Conservation (phyloP, 2,329 filamentous ascomycete genomes). For the Phoma herbarum region DNA sequence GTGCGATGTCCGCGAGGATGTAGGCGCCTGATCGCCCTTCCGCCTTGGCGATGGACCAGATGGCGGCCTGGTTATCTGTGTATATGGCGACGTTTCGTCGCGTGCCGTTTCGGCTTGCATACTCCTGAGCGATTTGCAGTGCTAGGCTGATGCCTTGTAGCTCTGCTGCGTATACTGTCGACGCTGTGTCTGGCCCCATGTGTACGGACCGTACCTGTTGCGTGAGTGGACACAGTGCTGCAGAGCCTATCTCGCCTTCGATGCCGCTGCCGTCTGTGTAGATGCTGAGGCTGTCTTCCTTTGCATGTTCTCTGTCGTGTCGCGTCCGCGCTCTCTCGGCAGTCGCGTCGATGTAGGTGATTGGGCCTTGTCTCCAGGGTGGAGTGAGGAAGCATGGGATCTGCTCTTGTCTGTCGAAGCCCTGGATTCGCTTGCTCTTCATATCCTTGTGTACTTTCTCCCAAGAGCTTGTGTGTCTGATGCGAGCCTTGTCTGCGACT, state of each 20-base stretch:
- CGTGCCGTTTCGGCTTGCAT: no score
- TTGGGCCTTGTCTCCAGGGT: slow-evolving; percentile 21
- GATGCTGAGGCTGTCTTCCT: slow-evolving; percentile 28
- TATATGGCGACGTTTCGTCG: no score
- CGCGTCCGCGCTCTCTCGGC: no score
- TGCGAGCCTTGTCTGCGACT: not conserved
- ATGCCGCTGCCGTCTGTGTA: slow-evolving; percentile 35
- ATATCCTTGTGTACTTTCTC: not conserved
- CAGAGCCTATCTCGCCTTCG: slow-evolving; percentile 25
- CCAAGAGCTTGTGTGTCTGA: not conserved
- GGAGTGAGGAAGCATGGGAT: slow-evolving; percentile 27
- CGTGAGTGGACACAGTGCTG: slow-evolving; percentile 26
- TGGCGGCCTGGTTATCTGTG: no score
- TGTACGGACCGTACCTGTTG: slow-evolving; percentile 24
- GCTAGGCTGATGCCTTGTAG: no score
- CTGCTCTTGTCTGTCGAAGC: slow-evolving; percentile 20
- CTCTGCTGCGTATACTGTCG: no score
- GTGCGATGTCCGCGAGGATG: slow-evolving; percentile 26
- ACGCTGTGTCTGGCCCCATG: slow-evolving; percentile 21
- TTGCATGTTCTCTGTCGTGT: slow-evolving; percentile 25
- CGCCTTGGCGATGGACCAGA: no score
- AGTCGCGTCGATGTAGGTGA: slow-evolving; percentile 25
- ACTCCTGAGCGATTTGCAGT: no score
- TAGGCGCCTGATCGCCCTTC: slow-evolving; percentile 25
- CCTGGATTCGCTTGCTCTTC: slow-evolving; percentile 8